Conservation (phyloP, 257 asterid species). For the Anisodus acutangulus region DNA sequence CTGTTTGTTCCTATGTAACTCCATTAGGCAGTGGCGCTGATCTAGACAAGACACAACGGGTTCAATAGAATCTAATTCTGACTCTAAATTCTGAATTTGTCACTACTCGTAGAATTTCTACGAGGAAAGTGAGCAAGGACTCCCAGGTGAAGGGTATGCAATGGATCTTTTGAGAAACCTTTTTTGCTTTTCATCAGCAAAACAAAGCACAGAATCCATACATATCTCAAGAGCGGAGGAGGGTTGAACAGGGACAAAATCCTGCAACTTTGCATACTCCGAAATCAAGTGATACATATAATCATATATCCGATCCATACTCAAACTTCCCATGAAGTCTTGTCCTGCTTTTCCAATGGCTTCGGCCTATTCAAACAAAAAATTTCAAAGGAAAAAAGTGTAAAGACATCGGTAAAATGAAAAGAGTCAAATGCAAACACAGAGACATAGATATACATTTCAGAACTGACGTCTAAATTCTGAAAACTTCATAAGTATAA, state of each 20-base stretch:
- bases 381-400: neutral
- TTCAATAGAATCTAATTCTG: neutral
- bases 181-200: conserved; percentile 62
- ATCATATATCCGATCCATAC: conserved; percentile 65
- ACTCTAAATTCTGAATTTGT: neutral
- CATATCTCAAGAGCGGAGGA: conserved; percentile 53
- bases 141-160: conserved; percentile 42
- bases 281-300: conserved; percentile 67
- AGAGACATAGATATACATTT: no score
- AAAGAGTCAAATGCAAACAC: no score
- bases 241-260: conserved; percentile 57
- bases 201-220: conserved; percentile 58
- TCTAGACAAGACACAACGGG: neutral
- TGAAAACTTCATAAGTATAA: neutral
- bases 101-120: neutral
- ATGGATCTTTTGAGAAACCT: conserved; percentile 48
- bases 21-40: neutral
- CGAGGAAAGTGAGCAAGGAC: conserved; percentile 53
- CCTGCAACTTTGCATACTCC: conserved; percentile 62
- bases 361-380: conserved; percentile 50
- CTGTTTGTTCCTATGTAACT: neutral
- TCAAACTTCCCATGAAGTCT: conserved; percentile 57
- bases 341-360: conserved; percentile 68
- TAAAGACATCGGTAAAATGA: neutral
- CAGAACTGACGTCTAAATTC: neutral